Conservation (phyloP, 192 early-diverging fungal genomes). For the Backusella morwellensis region DNA sequence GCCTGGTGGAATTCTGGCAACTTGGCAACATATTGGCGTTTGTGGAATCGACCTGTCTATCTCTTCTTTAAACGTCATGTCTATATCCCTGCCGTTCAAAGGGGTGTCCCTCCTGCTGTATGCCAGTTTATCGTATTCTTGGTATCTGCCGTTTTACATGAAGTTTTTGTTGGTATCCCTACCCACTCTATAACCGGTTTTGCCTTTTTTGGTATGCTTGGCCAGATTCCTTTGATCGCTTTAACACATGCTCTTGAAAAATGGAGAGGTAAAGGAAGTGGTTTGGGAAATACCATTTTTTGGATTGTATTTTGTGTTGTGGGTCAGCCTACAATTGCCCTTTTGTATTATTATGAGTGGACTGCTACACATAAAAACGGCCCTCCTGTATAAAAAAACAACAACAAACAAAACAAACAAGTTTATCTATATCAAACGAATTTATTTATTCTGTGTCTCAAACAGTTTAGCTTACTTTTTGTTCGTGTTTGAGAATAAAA, state of each 20-base stretch:
- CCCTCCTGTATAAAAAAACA: constrained; percentile 8
- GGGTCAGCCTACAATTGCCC: constrained; percentile 71
- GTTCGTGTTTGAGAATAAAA: neutral
- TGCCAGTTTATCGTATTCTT: constrained; percentile 70
- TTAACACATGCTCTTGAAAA: constrained; percentile 65
- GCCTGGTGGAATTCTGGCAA: constrained; percentile 89
- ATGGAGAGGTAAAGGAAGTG: constrained; percentile 65
- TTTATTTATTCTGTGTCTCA: constrained; percentile 1
- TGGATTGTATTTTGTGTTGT: constrained; percentile 82
- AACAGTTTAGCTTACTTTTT: neutral
- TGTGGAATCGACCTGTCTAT: constrained; percentile 92
- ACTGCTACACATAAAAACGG: constrained; percentile 26
- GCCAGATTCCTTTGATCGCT: constrained; percentile 75
- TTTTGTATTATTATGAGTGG: constrained; percentile 76
- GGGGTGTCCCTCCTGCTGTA: constrained; percentile 54
- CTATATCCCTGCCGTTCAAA: constrained; percentile 75
- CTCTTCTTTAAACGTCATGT: constrained; percentile 86
- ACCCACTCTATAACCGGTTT: constrained; percentile 77
- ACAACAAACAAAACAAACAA: neutral
- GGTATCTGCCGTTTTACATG: constrained; percentile 85
- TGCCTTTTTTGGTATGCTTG: constrained; percentile 80
- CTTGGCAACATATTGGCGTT: constrained; percentile 81
- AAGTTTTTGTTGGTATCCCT: constrained; percentile 83
- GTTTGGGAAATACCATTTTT: constrained; percentile 75
- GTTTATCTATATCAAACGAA: constrained; percentile 1